phyloP scores from a whole-genome alignment of 1,284 basidiomycete species.

The Ceratobasidium papillatum region DNA sequence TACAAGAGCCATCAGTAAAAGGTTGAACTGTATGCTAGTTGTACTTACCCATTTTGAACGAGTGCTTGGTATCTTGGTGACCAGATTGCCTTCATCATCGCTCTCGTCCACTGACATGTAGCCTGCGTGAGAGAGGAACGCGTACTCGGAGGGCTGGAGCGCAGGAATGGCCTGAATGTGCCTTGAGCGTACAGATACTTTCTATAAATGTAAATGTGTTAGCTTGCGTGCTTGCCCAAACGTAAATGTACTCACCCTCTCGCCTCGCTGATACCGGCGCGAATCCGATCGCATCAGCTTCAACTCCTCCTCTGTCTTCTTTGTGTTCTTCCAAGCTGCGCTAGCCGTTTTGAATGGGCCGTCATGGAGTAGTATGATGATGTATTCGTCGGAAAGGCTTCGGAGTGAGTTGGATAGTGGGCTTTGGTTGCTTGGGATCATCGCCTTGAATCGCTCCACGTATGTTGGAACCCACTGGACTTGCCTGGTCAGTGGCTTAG shows the following conservation, averaged over 20 bases:
- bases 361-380: background rate
- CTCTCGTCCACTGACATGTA: constrained; percentile 6
- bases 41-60: background rate
- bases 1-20: background rate
- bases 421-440: constrained; percentile 8
- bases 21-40: background rate
- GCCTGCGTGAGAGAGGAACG: background rate
- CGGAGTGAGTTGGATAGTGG: background rate
- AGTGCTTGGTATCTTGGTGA: background rate
- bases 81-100: background rate
- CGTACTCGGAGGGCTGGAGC: background rate
- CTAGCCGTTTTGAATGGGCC: background rate
- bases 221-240: background rate
- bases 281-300: background rate
- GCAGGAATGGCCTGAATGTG: background rate
- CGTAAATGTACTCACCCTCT: background rate
- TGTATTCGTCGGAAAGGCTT: background rate
- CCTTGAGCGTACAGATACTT: background rate
- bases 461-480: background rate
- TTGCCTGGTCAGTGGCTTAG: background rate
- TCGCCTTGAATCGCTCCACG: background rate
- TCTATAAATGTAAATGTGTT: background rate
- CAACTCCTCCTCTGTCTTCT: background rate
- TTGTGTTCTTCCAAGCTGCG: background rate
- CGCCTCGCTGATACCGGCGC: background rate